Conservation (phyloP, 306 rosid genomes). For the Sicyos edulis region DNA sequence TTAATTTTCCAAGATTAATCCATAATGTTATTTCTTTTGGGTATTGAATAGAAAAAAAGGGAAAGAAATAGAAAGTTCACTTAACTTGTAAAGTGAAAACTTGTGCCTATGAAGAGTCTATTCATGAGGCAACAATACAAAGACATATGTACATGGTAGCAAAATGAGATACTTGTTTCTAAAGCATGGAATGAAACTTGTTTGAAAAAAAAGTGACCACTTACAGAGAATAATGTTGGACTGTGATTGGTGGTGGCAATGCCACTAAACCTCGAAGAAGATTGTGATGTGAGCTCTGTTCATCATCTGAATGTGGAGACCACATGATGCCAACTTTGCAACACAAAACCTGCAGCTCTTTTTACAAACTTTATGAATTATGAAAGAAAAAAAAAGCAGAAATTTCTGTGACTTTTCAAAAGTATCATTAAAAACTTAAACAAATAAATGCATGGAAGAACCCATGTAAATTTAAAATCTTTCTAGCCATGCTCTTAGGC, state of each 20-base stretch:
- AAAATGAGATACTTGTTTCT: slow-evolving; percentile 1
- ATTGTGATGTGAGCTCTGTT: slow-evolving; percentile 10
- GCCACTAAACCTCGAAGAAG: slow-evolving; percentile 6
- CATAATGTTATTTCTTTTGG: not conserved
- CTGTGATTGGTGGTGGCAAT: not conserved
- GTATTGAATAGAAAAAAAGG: not conserved
- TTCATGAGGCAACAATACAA: slow-evolving; percentile 10
- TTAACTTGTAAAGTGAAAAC: slow-evolving; percentile 5
- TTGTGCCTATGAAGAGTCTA: not conserved
- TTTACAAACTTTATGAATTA: slow-evolving; percentile 1
- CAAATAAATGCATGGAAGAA: not conserved
- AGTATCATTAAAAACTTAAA: slow-evolving; percentile 8
- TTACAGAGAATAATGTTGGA: not conserved
- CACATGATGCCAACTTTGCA: slow-evolving; percentile 19
- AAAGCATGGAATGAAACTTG: slow-evolving; percentile 8
- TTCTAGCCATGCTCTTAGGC: not conserved
- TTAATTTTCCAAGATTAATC: no score
- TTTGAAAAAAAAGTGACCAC: slow-evolving; percentile 12
- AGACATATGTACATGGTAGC: not conserved
- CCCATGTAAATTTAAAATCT: not conserved
- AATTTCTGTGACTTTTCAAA: slow-evolving; percentile 20
- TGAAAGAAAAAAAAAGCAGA: not conserved
- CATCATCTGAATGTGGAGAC: slow-evolving; percentile 13
- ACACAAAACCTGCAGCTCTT: slow-evolving; percentile 19
- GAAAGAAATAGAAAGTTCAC: not conserved